Evolutionary conservation across 2,329 filamentous ascomycete species (phyloP).

Genomic region (Graphiopsis chlorocephala): DNA sequence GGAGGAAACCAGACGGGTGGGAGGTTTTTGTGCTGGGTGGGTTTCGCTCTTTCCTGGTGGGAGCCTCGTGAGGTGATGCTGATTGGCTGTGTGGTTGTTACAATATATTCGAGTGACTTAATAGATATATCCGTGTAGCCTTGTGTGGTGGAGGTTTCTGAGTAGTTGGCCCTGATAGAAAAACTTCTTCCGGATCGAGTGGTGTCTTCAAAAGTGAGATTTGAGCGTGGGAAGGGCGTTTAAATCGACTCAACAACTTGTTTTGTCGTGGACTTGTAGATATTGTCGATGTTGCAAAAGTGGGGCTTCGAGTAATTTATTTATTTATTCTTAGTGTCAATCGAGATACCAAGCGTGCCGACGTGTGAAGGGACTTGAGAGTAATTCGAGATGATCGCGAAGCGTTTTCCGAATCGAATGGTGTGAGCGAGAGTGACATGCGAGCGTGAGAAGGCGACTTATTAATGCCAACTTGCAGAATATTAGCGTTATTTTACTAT

Average conservation of each 20-base stretch:
- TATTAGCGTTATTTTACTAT: neutral
- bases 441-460: neutral
- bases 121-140: neutral
- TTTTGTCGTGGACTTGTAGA: no score
- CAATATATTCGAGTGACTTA: neutral
- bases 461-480: neutral
- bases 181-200: neutral
- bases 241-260: neutral
- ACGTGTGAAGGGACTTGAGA: neutral
- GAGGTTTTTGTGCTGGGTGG: neutral
- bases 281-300: neutral
- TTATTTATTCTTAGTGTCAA: neutral
- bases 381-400: neutral
- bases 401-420: neutral
- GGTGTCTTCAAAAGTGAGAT: neutral
- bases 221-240: neutral
- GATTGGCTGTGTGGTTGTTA: neutral
- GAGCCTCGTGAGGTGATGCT: neutral
- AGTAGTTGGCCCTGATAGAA: neutral
- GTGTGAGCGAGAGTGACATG: neutral
- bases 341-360: neutral
- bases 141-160: neutral
- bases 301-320: neutral
- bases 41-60: neutral
- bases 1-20: neutral